Percentiles rank a stretch among this genome's conserved stretches.
phyloP scores from a whole-genome alignment of 768 basidiomycete genomes.

The Mycena polygramma region DNA sequence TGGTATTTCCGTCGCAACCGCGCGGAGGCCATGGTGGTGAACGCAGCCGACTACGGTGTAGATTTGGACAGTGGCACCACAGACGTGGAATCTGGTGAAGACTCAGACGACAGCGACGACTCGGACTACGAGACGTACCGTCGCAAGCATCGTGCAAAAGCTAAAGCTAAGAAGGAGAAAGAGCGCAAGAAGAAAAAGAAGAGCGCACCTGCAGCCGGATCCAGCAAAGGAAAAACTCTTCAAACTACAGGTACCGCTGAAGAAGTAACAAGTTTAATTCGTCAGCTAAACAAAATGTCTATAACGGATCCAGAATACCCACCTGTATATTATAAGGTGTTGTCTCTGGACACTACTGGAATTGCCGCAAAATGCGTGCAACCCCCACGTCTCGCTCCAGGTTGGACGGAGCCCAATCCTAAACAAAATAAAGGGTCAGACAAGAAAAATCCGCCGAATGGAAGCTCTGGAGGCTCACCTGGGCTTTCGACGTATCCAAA shows the following conservation, averaged over 20 bases:
- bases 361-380: constrained; percentile 1
- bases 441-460: not conserved
- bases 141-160: not conserved
- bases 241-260: not conserved
- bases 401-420: not conserved
- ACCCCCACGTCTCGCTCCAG: not conserved
- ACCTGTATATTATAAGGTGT: constrained; percentile 6
- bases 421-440: not conserved
- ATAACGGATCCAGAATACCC: constrained; percentile 13
- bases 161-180: not conserved
- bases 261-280: not conserved
- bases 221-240: not conserved
- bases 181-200: constrained; percentile 1
- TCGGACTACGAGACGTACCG: constrained; percentile 1
- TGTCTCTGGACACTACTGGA: not conserved
- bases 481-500: not conserved
- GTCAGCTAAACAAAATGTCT: not conserved
- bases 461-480: not conserved
- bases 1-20: constrained; percentile 16
- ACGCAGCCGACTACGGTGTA: not conserved
- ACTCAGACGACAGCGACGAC: constrained; percentile 4
- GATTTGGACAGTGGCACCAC: not conserved
- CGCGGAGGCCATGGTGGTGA: not conserved
- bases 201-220: not conserved
- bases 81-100: not conserved